Conservation (phyloP, 2,329 filamentous ascomycete species). For the Beauveria sp. region DNA sequence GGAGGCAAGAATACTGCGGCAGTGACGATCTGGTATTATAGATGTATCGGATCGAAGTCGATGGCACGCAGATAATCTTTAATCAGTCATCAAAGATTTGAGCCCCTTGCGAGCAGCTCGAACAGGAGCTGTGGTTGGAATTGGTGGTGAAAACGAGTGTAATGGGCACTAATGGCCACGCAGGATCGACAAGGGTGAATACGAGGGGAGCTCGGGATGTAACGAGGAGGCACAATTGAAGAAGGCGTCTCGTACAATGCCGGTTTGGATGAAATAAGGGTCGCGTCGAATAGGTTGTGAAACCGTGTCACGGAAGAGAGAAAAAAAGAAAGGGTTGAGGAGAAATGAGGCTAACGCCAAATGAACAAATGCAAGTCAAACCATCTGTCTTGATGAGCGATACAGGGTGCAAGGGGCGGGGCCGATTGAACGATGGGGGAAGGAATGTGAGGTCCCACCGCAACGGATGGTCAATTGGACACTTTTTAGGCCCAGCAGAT, state of each 20-base stretch:
- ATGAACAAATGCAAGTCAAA: neutral
- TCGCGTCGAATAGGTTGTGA: neutral
- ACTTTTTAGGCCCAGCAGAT: too few species aligned
- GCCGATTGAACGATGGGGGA: neutral
- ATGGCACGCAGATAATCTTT: neutral
- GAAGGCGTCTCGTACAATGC: neutral
- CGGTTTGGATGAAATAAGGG: neutral
- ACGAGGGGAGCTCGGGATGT: neutral
- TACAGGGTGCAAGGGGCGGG: neutral
- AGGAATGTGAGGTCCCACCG: too few species aligned
- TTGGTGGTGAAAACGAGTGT: conserved; percentile 11
- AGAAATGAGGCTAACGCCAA: conserved; percentile 1
- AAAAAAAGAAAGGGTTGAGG: neutral
- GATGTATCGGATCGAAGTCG: neutral
- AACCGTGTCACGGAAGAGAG: neutral
- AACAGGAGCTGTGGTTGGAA: neutral
- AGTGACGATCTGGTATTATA: neutral
- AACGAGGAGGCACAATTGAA: neutral
- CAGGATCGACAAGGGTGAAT: neutral
- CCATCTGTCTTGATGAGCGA: neutral
- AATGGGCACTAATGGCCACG: conserved; percentile 10
- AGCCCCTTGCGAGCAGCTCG: neutral
- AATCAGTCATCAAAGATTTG: neutral
- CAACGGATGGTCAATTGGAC: too few species aligned
- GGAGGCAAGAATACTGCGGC: neutral